Base-by-base conservation (phyloP, 345 rosid species). In the Eutrema yunnanense region DNA sequence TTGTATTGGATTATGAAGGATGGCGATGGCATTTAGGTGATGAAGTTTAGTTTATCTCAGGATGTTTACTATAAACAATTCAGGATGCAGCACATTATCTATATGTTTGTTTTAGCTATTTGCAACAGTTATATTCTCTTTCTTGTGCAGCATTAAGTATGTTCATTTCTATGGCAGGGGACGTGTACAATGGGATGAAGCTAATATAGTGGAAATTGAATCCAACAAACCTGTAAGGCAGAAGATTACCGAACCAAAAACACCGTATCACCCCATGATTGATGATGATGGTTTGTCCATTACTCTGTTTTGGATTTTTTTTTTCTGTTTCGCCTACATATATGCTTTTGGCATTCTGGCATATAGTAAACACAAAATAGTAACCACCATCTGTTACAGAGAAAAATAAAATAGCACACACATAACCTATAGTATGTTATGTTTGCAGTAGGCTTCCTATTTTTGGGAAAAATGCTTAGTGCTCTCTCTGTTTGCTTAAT, bases 171-270 rank as follows among this genome's bases (percentile, higher is more conserved):
- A 68, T 73, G 73, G 48, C 70, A 87, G 87, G 74, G 82, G 83
- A 42, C 85, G 83, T 76, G 99, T 95, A 63, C 78, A 64, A 63
- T 95, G 99, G 98, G 80, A 95, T 76, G 99, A 95, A 78, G 87
- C 74, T 34, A 95, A 87, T 77, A 71, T 95, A 60, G 96, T 77
- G 46, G 96, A 95, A 81, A 92, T 90, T 67, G 99, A 95, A 85
- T 86, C 97, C 59, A 90, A 88, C 77, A 95, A 94, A 80, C 99
- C 99, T 6, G 90, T 84, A 27, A 80, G 99, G 79, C 97, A 90
- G 86, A 95, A 91, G 83, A 91, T 94, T 66, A 94, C 95, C 2
- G 98, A 94, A 76, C 98, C 98, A 56, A 94, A 94, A 86, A 94
- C 97, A 7, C 97, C 97, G 0, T 91, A 88, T 82, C 97, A 94